Conservation (phyloP, 441 rosid species). For the Pelargonium fulgidum region DNA sequence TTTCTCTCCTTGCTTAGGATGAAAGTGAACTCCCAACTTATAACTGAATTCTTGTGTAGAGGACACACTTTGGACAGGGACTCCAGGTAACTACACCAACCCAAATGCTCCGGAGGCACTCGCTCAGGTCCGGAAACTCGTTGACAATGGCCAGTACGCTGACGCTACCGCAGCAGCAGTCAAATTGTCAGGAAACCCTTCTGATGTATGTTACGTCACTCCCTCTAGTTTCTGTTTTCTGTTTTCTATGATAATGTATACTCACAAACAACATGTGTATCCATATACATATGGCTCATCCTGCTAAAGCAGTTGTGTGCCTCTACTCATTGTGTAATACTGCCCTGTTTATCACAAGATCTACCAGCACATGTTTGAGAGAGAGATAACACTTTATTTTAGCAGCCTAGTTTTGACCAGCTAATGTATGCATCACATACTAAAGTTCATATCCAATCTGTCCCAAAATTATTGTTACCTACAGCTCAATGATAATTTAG, state of each 20-base stretch:
- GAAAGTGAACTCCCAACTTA: background rate
- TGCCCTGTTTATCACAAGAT: too few species aligned
- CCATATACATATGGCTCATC: too few species aligned
- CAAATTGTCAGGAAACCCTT: constrained; percentile 16
- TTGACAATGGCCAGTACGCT: constrained; percentile 21
- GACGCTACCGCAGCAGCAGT: constrained; percentile 21
- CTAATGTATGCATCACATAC: too few species aligned
- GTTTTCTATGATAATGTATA: background rate
- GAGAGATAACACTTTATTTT: too few species aligned
- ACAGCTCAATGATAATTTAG: too few species aligned
- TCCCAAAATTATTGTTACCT: too few species aligned
- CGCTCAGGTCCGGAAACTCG: constrained; percentile 21
- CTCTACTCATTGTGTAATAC: too few species aligned
- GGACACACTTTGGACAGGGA: constrained; percentile 26
- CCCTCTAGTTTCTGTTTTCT: background rate
- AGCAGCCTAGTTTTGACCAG: too few species aligned
- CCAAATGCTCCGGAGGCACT: constrained; percentile 19
- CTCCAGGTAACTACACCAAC: constrained; percentile 22
- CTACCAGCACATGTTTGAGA: background rate
- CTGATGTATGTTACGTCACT: constrained; percentile 14
- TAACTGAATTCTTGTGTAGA: constrained; percentile 12
- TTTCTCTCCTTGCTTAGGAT: background rate
- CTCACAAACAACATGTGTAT: too few species aligned
- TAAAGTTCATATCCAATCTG: too few species aligned
- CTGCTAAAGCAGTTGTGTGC: too few species aligned